A percentile compares a stretch with the other conserved stretches of the same genome.
Conservation (phyloP, 1,284 basidiomycete genomes). For the Tilletia horrida region DNA sequence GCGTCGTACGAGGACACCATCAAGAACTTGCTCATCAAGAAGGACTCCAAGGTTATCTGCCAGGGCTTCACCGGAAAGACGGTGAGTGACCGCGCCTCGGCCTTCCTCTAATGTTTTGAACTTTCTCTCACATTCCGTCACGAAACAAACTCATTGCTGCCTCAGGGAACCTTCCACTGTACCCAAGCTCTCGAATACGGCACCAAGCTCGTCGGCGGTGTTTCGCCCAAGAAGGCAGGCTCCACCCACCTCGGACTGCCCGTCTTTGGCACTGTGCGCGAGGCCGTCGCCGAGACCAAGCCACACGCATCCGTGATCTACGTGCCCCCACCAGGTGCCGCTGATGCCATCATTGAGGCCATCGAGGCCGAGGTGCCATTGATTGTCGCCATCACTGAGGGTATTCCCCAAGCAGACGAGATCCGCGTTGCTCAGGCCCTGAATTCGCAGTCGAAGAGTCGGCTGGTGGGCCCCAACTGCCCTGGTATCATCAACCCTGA, state of each 20-base stretch:
- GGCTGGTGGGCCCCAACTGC: conserved; percentile 83
- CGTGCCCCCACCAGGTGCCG: conserved; percentile 52
- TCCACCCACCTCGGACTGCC: conserved; percentile 91
- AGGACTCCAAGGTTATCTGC: conserved; percentile 67
- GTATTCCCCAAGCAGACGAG: conserved; percentile 54
- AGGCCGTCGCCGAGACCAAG: conserved; percentile 60
- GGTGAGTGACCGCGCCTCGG: not conserved
- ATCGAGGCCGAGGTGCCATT: conserved; percentile 53
- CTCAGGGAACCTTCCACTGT: conserved; percentile 83
- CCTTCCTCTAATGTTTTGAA: not conserved
- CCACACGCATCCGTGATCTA: conserved; percentile 52
- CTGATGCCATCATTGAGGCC: conserved; percentile 54
- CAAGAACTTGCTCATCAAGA: conserved; percentile 84
- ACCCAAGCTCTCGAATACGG: conserved; percentile 91
- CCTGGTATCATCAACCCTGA: conserved; percentile 92
- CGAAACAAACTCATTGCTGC: not conserved
- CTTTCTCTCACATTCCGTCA: not conserved
- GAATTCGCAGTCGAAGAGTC: conserved; percentile 86
- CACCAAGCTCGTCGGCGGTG: conserved; percentile 95
- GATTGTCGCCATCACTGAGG: conserved; percentile 54
- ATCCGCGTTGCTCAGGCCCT: conserved; percentile 78
- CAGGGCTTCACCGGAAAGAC: conserved; percentile 74
- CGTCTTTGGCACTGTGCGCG: conserved; percentile 86
- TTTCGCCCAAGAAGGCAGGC: conserved; percentile 95
- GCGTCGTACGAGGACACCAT: conserved; percentile 77